phyloP scores from a whole-genome alignment of 106 monocot genomes.

The Posidonia australis region DNA sequence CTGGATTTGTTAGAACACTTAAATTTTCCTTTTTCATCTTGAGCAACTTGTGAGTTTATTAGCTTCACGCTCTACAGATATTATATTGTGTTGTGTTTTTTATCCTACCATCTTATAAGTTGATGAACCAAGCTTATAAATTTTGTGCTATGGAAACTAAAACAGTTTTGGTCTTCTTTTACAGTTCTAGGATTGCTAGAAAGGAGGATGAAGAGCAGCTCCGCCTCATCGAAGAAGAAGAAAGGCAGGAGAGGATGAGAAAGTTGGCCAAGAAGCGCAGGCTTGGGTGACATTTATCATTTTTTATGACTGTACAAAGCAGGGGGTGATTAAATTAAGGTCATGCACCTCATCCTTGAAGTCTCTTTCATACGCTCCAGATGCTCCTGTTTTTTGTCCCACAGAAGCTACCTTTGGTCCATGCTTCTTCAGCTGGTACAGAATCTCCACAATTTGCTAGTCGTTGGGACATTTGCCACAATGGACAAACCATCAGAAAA shows the following conservation, averaged over 20 bases:
- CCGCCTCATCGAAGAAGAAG: slow-evolving; percentile 45
- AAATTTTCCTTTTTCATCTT: not conserved
- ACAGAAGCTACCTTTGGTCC: not conserved
- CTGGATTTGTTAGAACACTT: not conserved
- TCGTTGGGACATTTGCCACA: no score
- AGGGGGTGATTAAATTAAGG: not conserved
- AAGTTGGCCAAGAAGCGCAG: slow-evolving; percentile 27
- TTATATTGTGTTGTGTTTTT: no score
- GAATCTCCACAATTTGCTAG: not conserved
- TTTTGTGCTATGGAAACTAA: not conserved
- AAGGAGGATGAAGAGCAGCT: slow-evolving; percentile 54
- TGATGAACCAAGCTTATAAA: no score
- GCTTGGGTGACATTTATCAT: not conserved
- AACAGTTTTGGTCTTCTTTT: not conserved
- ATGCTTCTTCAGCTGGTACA: not conserved
- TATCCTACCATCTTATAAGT: no score
- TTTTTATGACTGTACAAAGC: not conserved
- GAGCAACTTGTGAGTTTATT: not conserved
- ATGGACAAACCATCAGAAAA: no score
- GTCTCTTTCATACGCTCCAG: not conserved
- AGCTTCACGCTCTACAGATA: no score
- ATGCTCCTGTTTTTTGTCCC: not conserved
- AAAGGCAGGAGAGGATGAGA: slow-evolving; percentile 39
- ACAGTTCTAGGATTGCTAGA: slow-evolving; percentile 41
- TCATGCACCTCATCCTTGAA: not conserved